Percentiles rank a stretch among this genome's conserved stretches.
Conservation (phyloP, 805 yeast species). For the Suhomyces vadensis region DNA sequence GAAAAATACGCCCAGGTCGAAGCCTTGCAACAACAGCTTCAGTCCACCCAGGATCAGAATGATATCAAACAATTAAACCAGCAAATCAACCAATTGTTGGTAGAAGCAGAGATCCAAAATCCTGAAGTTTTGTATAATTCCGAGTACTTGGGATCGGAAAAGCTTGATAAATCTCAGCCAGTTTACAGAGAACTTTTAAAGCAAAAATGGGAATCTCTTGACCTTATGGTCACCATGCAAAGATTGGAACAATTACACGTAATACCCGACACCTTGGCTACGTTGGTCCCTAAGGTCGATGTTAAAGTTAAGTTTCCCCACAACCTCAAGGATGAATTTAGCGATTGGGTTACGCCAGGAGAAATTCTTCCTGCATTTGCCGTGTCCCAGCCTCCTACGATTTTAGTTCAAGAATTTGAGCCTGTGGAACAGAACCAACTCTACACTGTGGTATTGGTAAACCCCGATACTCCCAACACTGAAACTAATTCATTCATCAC, state of each 20-base stretch:
- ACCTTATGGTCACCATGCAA: conserved; percentile 83
- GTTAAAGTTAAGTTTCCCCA: conserved; percentile 76
- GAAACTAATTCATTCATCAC: conserved; percentile 67
- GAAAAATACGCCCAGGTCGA: conserved; percentile 41
- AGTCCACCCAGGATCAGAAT: conserved; percentile 18
- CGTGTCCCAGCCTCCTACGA: conserved; percentile 73
- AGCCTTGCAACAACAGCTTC: conserved; percentile 29
- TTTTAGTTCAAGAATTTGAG: conserved; percentile 73
- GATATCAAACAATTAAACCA: conserved; percentile 12
- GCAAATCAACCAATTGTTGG: conserved; percentile 34
- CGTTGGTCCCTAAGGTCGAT: conserved; percentile 77
- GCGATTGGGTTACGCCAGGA: conserved; percentile 81
- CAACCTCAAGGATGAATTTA: conserved; percentile 51
- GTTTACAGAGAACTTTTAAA: conserved; percentile 72
- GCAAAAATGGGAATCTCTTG: conserved; percentile 70
- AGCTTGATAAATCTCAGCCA: conserved; percentile 69
- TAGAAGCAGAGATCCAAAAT: conserved; percentile 69
- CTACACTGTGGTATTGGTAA: conserved; percentile 79
- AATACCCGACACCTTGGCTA: conserved; percentile 93
- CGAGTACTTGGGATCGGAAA: conserved; percentile 42
- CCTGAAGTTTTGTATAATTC: conserved; percentile 84
- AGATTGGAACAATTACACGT: conserved; percentile 81
- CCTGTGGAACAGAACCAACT: conserved; percentile 46
- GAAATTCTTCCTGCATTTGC: conserved; percentile 67
- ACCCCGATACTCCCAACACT: conserved; percentile 89